Conservation (phyloP, 345 rosid genomes). For the Gossypium sturtianum region DNA sequence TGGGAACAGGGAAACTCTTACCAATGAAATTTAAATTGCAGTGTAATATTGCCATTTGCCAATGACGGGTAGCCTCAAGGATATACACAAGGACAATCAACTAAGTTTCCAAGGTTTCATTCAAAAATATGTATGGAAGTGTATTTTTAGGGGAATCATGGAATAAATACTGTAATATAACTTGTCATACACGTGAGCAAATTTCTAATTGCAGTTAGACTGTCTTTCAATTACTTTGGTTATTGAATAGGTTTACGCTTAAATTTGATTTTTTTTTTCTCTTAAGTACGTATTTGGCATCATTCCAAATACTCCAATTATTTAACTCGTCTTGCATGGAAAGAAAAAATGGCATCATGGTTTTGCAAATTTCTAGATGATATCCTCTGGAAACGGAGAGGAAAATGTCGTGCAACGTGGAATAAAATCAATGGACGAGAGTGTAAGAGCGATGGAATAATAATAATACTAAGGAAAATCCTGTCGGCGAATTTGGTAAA, state of each 20-base stretch:
- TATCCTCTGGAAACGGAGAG: neutral
- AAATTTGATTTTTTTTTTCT: too few species aligned
- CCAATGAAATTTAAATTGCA: neutral
- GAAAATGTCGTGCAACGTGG: slow-evolving; percentile 3
- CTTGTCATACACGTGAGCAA: too few species aligned
- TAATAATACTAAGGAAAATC: neutral
- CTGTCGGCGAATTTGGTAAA: slow-evolving; percentile 27
- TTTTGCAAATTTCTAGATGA: neutral
- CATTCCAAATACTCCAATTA: neutral
- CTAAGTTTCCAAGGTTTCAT: too few species aligned
- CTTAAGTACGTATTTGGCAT: too few species aligned
- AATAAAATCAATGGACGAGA: neutral
- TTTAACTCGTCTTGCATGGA: neutral
- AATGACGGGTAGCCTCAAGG: neutral
- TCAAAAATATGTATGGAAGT: too few species aligned
- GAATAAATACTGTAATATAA: too few species aligned
- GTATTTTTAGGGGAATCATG: too few species aligned
- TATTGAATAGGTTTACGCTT: too few species aligned
- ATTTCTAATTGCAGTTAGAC: too few species aligned
- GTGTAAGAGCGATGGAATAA: neutral
- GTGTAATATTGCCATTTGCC: neutral
- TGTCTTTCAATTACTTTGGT: too few species aligned
- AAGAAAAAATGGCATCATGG: neutral
- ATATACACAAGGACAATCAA: neutral
- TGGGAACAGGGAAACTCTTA: neutral